Evolutionary conservation across 169 alveolate genomes (phyloP).

Genomic region (Eimeria mitis): DNA sequence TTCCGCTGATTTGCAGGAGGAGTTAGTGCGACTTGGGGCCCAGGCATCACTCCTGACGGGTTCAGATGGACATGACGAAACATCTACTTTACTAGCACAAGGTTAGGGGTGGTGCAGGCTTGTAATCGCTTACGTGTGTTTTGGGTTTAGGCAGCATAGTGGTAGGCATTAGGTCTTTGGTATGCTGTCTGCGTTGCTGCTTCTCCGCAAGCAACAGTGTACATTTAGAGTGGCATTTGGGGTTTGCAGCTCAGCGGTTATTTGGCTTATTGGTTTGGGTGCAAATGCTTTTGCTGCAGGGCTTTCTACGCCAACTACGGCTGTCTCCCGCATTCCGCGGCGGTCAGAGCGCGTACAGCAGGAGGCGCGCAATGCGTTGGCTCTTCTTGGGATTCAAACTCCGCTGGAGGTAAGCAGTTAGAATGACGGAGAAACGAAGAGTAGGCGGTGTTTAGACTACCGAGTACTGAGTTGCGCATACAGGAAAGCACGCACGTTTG

Average conservation of each 20-base stretch:
- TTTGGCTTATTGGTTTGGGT: not conserved
- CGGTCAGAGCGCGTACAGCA: conserved; percentile 75
- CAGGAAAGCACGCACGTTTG: not conserved
- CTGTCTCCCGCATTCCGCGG: conserved; percentile 47
- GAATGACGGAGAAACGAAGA: not conserved
- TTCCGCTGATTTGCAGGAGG: conserved; percentile 45
- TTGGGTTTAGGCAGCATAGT: not conserved
- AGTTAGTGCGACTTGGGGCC: conserved; percentile 79
- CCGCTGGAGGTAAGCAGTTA: conserved; percentile 57
- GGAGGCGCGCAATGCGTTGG: conserved; percentile 74
- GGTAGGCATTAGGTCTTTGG: not conserved
- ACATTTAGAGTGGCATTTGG: not conserved
- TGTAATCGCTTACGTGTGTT: not conserved
- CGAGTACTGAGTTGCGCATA: not conserved
- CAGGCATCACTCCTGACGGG: conserved; percentile 70
- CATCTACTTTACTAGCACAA: conserved; percentile 66
- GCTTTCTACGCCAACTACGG: conserved; percentile 69
- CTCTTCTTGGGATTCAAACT: conserved; percentile 52
- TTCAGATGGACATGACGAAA: conserved; percentile 55
- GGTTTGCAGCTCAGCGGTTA: not conserved
- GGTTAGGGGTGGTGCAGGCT: not conserved
- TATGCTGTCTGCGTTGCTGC: not conserved
- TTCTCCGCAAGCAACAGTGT: not conserved
- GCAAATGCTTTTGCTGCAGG: conserved; percentile 9
- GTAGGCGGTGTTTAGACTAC: not conserved